Base-by-base conservation (phyloP, 345 rosid genomes). In the Arabidopsis thaliana region DNA sequence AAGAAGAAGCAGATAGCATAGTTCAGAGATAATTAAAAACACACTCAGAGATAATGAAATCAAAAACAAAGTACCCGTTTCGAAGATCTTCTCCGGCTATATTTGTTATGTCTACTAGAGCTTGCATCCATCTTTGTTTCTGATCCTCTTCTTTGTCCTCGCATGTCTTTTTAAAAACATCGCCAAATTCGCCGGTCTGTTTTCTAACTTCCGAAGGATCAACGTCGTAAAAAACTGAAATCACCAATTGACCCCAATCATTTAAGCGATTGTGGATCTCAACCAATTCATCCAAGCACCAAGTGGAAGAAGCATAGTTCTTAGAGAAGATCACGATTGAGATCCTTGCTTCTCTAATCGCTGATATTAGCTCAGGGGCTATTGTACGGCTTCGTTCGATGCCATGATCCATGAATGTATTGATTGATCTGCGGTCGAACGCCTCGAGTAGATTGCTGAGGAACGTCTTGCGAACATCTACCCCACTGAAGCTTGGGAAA, bases 131-230 rank as follows among this genome's bases (percentile, higher is more conserved):
- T 1, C 13, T 14, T 44, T 23, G 25, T 41, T 3, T 56, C 6
- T 23, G 25, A 32, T 34, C 78, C 2, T 64, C 30, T 14, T 50
- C 0, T 65, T 74, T 56, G 6, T 2, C 49, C 4, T 7, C 20
- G 7, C 78, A 66, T 0, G 72, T 74, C 14, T 56, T 8, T 25
- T 55, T 0, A 23, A 76, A 76, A 6, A 3, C n/a, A 12, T 60
- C 6, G 4, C 63, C 70, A 28, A 76, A 61, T 0, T 34, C 48
- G 2, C 69, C 70, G 0, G 14, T 33, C 64, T 76, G 75, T 14
- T 61, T 69, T 10, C 69, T 24, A 4, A 69, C 70, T 4, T 76
- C 2, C 1, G 79, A 69, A 28, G 75, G 70, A 34, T 76, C 63
- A 8, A 76, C 57, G 11, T 51, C 3, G 63, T 76, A 33, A 16